Evolutionary conservation across 345 rosid species (phyloP), one percentile per base, ranked within the genome.

Genomic region (Lepidium aucheri): DNA sequence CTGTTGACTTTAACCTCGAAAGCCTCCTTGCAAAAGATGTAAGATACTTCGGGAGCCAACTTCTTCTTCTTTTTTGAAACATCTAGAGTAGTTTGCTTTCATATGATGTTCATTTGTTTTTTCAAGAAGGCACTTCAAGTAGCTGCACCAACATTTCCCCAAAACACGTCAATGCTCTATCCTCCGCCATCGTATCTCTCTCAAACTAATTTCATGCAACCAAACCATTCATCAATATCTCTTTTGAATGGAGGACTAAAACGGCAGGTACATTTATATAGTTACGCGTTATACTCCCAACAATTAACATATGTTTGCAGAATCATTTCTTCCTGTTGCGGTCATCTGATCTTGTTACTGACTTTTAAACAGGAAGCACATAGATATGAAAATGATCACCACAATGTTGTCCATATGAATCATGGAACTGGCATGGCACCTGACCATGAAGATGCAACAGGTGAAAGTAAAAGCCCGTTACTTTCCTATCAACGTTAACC

Each of bases 21-120:
- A 89, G 89, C 67, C 81, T 91, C 39, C 84, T 86, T 13, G 74
- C 85, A 34, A 89, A 89, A 80, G 96, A 91, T 76, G 98, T 89
- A 77, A 80, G 86, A 68, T 62, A 63, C 54, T 68, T 15, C 26
- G 4, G 10, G 43, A 66, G 46, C 53, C 72, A 36, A 26, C 16
- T 26, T 51, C 8, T 9, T n/a, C 5, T 38, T 38, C 1, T 12
- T 13, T 1, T n/a, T n/a, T n/a, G n/a, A 0, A 47, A 42, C 17
- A 39, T 39, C 28, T 11, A 30, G 26, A 26, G 59, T 0, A 50
- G 9, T 12, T 8, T 39, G 46, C 18, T 39, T 39, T 40, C 7
- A 28, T 38, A 49, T 64, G 12, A 39, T 39, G 40, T 7, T 38
- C 17, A 51, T 39, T 28, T 64, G 8, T 2, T 52, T 41, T 40